These are phyloP conservation scores for Annulohypoxylon stygium DNA, from an alignment of 495 filamentous ascomycete species.

Conservation along the genomic window DNA sequence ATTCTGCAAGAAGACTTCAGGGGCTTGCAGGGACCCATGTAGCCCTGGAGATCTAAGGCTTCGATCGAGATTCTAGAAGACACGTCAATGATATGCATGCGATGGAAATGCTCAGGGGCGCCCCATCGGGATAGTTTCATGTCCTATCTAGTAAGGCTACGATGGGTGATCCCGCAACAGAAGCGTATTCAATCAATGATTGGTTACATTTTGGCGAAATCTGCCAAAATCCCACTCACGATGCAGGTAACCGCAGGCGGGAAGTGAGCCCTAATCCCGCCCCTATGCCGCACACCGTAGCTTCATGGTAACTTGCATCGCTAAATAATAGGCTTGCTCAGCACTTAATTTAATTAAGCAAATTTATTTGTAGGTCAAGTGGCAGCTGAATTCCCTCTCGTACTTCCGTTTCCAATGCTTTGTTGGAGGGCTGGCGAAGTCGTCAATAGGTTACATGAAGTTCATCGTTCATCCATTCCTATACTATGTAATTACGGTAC, in stretches of 20 bases:
- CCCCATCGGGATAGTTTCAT: slow-evolving; percentile 40
- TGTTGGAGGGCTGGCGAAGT: neutral
- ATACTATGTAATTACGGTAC: neutral
- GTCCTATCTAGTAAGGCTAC: slow-evolving; percentile 39
- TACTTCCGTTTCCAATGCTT: neutral
- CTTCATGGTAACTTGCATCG: slow-evolving; percentile 39
- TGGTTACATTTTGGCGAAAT: slow-evolving; percentile 49
- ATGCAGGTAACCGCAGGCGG: slow-evolving; percentile 50
- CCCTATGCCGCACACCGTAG: slow-evolving; percentile 47
- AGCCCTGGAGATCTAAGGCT: slow-evolving; percentile 32
- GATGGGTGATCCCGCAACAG: slow-evolving; percentile 33
- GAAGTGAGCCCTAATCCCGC: slow-evolving; percentile 47
- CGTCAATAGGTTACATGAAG: slow-evolving; percentile 6
- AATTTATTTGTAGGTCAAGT: slow-evolving; percentile 3
- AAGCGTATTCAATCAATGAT: slow-evolving; percentile 36
- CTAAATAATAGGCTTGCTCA: slow-evolving; percentile 40
- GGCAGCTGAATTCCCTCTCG: neutral
- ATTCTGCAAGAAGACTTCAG: slow-evolving; percentile 3
- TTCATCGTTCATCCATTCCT: neutral
- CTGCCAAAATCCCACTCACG: slow-evolving; percentile 40
- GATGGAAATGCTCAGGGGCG: slow-evolving; percentile 40
- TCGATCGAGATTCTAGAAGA: slow-evolving; percentile 52
- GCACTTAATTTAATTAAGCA: neutral
- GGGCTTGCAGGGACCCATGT: slow-evolving; percentile 22
- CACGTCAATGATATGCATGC: slow-evolving; percentile 34